These are phyloP conservation scores for Trichoderma afroharzianum DNA, from an alignment of 2,329 filamentous ascomycete species.

Conservation along the genomic window DNA sequence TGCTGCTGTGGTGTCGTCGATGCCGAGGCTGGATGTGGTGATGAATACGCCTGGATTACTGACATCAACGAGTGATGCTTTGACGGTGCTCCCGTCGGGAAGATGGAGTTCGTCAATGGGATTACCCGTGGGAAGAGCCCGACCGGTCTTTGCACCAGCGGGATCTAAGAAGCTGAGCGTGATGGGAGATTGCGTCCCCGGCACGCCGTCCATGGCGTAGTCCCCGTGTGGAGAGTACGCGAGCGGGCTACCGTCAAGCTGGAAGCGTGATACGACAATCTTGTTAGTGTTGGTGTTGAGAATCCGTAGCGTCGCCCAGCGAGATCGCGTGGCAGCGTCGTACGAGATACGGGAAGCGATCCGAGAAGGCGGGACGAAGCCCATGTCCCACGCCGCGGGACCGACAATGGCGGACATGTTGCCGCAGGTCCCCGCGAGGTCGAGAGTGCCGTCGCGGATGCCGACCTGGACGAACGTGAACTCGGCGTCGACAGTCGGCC, in stretches of 20 bases:
- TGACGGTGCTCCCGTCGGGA: slow-evolving; percentile 34
- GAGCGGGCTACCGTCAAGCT: slow-evolving; percentile 39
- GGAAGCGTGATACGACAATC: slow-evolving; percentile 56
- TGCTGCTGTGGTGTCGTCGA: slow-evolving; percentile 43
- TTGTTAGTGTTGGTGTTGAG: slow-evolving; percentile 71
- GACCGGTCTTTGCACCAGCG: slow-evolving; percentile 61
- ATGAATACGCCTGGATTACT: slow-evolving; percentile 64
- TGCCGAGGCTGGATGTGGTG: slow-evolving; percentile 47
- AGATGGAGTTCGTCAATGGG: slow-evolving; percentile 47
- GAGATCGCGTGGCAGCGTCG: slow-evolving; percentile 28
- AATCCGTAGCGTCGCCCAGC: slow-evolving; percentile 51
- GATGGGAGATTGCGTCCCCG: slow-evolving; percentile 54
- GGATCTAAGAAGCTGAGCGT: slow-evolving; percentile 60
- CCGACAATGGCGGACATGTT: slow-evolving; percentile 68
- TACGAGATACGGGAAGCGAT: slow-evolving; percentile 20
- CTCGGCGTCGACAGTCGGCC: slow-evolving; percentile 52
- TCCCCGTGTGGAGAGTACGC: slow-evolving; percentile 40
- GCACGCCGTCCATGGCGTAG: slow-evolving; percentile 62
- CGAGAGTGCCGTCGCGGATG: slow-evolving; percentile 57
- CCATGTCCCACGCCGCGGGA: slow-evolving; percentile 41
- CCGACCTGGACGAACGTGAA: slow-evolving; percentile 71
- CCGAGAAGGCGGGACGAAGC: slow-evolving; percentile 22
- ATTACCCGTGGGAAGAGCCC: slow-evolving; percentile 48
- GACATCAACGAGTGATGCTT: slow-evolving; percentile 58
- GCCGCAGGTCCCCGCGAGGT: slow-evolving; percentile 70